These are phyloP conservation scores for Rhizopogon roseolus DNA, from an alignment of 768 basidiomycete species.

Conservation along the genomic window DNA sequence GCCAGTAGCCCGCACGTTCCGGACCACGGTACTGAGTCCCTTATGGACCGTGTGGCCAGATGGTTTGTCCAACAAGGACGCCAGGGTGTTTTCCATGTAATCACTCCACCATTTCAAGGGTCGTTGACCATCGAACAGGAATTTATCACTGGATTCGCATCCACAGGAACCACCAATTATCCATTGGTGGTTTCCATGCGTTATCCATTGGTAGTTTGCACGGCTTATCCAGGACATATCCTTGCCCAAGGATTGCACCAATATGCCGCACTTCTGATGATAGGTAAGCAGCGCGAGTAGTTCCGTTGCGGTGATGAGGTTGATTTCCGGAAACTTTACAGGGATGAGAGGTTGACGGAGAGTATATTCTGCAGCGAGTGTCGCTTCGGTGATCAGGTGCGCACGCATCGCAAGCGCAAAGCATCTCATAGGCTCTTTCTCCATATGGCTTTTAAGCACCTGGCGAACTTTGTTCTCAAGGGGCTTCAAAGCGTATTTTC, in stretches of 20 bases:
- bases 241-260: background rate
- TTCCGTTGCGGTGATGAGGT: conserved; percentile 14
- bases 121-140: background rate
- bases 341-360: conserved; percentile 16
- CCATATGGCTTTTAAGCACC: conserved; percentile 8
- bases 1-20: background rate
- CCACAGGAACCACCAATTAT: background rate
- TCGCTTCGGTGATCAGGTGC: conserved; percentile 12
- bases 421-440: conserved; percentile 15
- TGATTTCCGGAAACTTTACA: conserved; percentile 14
- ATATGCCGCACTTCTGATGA: conserved; percentile 4
- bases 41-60: background rate
- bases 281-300: conserved; percentile 13
- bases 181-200: conserved; percentile 1
- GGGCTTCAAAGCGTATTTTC: conserved; percentile 3
- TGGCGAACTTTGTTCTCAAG: conserved; percentile 10
- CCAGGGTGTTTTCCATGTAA: conserved; percentile 2
- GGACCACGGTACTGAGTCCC: background rate
- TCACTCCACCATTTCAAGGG: conserved; percentile 5
- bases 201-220: background rate
- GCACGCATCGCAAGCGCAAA: conserved; percentile 24
- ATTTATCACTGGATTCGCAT: background rate
- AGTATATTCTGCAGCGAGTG: conserved; percentile 17
- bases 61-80: conserved; percentile 4
- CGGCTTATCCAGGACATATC: conserved; percentile 4